Evolutionary conservation across 805 yeast genomes (phyloP), one percentile per base, ranked within the genome.

Genomic region (Ogataea ganodermae): DNA sequence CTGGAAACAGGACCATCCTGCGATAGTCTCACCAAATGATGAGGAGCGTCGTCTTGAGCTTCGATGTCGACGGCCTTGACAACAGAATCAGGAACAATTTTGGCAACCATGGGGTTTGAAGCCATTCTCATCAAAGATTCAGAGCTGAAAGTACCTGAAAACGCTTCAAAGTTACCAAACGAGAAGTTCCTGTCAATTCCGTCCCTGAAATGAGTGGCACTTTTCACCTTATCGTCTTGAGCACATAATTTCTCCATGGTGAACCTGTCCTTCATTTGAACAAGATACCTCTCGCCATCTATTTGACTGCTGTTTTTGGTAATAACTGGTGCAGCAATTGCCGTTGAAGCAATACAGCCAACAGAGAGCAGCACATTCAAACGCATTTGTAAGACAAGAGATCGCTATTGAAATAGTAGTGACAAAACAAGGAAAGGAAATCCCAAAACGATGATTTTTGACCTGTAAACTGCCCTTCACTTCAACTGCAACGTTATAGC

Each of bases 81-180:
- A 2, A 67, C 62, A 10, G 82, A 70, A 63, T 89, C 96, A 10
- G 84, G 85, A 0, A 86, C 81, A 3, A 89, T 72, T 31, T 81
- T 86, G 3, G 81, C 80, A 28, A 89, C 83, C 52, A 81, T 64
- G 2, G 89, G 89, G 59, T 82, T 83, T 17, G 62, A 65, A 35
- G 71, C 71, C 49, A 84, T 72, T 55, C 75, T 69, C 7, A 71
- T 73, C 30, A 79, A 56, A 1, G 75, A 69, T 9, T 70, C 78
- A 22, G 66, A 62, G 9, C 83, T 70, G 60, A 84, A 79, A 45
- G 74, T 75, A 1, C 90, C 89, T 0, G 84, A 74, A 51, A 89
- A 79, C 0, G 86, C 95, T 53, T 78, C 80, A 60, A 87, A 85
- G 18, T 73, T 74, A 1, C 95, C 95, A 58, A 89, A 80, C 0